A percentile compares a stretch with the other conserved stretches of the same genome.
Conservation (phyloP, 352 stramenopile species). For the Phytopythium sindhum region DNA sequence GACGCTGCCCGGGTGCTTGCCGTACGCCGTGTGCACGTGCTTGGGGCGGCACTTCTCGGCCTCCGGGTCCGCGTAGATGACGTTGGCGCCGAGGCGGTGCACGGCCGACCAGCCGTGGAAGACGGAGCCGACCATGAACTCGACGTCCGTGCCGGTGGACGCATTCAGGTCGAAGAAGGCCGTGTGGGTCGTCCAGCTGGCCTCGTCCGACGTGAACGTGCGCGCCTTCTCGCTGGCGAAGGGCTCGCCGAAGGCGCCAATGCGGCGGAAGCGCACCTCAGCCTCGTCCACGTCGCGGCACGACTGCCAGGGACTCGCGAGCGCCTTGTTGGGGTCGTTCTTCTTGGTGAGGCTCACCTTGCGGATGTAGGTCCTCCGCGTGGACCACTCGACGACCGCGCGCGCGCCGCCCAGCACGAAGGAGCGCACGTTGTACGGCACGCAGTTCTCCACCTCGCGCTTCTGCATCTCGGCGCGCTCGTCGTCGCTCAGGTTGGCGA, state of each 20-base stretch:
- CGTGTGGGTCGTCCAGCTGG: slow-evolving; percentile 65
- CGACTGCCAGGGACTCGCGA: slow-evolving; percentile 57
- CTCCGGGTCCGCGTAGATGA: slow-evolving; percentile 32
- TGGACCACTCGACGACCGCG: slow-evolving; percentile 69
- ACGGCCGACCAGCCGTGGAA: slow-evolving; percentile 79
- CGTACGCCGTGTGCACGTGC: slow-evolving; percentile 82
- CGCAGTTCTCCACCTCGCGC: slow-evolving; percentile 83
- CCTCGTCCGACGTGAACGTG: slow-evolving; percentile 44
- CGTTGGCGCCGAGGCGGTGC: slow-evolving; percentile 54
- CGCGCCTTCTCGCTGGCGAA: slow-evolving; percentile 48
- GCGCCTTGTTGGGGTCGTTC: slow-evolving; percentile 17
- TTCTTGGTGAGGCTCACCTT: slow-evolving; percentile 54
- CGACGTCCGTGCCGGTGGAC: slow-evolving; percentile 23
- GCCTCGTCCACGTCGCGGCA: slow-evolving; percentile 60
- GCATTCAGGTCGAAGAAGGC: slow-evolving; percentile 50
- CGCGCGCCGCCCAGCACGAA: slow-evolving; percentile 43
- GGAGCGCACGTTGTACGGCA: slow-evolving; percentile 75
- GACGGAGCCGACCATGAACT: slow-evolving; percentile 74
- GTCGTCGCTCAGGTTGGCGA: slow-evolving; percentile 42
- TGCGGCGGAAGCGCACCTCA: slow-evolving; percentile 50
- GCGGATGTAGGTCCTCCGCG: slow-evolving; percentile 64
- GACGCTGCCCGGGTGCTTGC: slow-evolving; percentile 48
- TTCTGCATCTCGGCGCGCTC: slow-evolving; percentile 64
- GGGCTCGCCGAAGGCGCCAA: slow-evolving; percentile 27
- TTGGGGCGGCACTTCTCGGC: slow-evolving; percentile 63